Evolutionary conservation across 441 rosid species (phyloP).

Genomic region (Bocquillonia castaneifolia): DNA sequence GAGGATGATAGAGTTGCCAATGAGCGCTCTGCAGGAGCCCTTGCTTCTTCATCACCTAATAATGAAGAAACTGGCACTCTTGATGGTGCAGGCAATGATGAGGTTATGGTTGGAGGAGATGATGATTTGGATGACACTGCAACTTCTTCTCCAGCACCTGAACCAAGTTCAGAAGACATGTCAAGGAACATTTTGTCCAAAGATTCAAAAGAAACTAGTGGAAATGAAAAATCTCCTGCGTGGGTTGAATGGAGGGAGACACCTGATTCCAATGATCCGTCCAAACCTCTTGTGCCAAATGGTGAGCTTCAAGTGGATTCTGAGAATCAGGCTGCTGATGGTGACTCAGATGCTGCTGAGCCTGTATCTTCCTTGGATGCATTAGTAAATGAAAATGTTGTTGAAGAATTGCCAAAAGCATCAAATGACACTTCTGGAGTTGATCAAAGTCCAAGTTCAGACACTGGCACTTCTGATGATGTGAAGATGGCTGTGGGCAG

Average conservation of each 20-base stretch:
- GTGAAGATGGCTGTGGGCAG: constrained; percentile 12
- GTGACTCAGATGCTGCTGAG: constrained; percentile 19
- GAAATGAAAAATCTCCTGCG: constrained; percentile 49
- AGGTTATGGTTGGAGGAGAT: constrained; percentile 40
- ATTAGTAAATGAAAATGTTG: constrained; percentile 11
- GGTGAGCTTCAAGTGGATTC: constrained; percentile 41
- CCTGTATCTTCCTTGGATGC: constrained; percentile 27
- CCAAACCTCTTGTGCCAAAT: constrained; percentile 36
- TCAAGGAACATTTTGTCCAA: constrained; percentile 26
- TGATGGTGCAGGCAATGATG: constrained; percentile 34
- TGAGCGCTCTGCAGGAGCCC: constrained; percentile 47
- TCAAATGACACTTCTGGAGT: constrained; percentile 15
- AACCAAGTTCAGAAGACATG: constrained; percentile 36
- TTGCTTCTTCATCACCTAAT: constrained; percentile 60
- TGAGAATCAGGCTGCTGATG: constrained; percentile 29
- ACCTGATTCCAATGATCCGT: constrained; percentile 44
- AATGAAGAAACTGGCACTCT: constrained; percentile 34
- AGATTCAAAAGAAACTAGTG: constrained; percentile 33
- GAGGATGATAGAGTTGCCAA: constrained; percentile 62
- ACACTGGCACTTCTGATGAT: constrained; percentile 15
- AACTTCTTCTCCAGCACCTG: constrained; percentile 40
- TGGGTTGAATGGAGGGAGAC: constrained; percentile 96
- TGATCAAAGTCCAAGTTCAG: constrained; percentile 13
- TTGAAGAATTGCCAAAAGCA: constrained; percentile 7
- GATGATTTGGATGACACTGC: constrained; percentile 49